These are phyloP conservation scores for Venturiaceae sp. DNA, from an alignment of 2,329 filamentous ascomycete species.

Conservation along the genomic window DNA sequence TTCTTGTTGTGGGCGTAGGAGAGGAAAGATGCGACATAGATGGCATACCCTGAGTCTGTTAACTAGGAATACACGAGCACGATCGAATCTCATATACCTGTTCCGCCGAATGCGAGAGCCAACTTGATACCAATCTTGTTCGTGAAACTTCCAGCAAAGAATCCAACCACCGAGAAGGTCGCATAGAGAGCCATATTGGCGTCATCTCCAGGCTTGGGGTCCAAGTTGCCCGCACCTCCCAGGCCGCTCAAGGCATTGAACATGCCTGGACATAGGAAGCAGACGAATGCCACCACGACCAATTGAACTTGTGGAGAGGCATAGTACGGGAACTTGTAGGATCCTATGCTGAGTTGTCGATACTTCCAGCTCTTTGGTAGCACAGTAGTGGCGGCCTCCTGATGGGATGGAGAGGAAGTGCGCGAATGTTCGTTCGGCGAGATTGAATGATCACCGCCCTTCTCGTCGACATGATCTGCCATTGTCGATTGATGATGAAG, in stretches of 20 bases:
- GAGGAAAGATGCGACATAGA: conserved; percentile 64
- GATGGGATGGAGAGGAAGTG: not conserved
- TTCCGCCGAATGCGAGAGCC: conserved; percentile 60
- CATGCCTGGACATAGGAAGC: conserved; percentile 46
- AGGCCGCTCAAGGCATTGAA: conserved; percentile 43
- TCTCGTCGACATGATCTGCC: conserved; percentile 12
- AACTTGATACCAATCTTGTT: conserved; percentile 64
- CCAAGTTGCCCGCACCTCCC: conserved; percentile 31
- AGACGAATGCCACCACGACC: conserved; percentile 39
- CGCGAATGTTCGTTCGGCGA: not conserved
- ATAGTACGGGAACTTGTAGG: conserved; percentile 35
- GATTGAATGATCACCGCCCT: conserved; percentile 4
- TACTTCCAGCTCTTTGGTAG: conserved; percentile 39
- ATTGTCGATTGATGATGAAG: not conserved
- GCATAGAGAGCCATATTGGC: conserved; percentile 64
- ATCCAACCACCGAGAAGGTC: conserved; percentile 57
- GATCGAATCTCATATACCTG: conserved; percentile 21
- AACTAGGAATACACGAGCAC: not conserved
- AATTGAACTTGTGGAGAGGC: conserved; percentile 40
- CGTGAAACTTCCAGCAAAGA: conserved; percentile 61
- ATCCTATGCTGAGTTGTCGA: conserved; percentile 28
- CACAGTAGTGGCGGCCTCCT: conserved; percentile 16
- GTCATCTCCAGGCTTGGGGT: conserved; percentile 49
- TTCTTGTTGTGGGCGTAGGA: conserved; percentile 60
- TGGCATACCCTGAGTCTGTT: conserved; percentile 50